Conservation (phyloP, 768 basidiomycete species). For the Amanita pseudoporphyria region DNA sequence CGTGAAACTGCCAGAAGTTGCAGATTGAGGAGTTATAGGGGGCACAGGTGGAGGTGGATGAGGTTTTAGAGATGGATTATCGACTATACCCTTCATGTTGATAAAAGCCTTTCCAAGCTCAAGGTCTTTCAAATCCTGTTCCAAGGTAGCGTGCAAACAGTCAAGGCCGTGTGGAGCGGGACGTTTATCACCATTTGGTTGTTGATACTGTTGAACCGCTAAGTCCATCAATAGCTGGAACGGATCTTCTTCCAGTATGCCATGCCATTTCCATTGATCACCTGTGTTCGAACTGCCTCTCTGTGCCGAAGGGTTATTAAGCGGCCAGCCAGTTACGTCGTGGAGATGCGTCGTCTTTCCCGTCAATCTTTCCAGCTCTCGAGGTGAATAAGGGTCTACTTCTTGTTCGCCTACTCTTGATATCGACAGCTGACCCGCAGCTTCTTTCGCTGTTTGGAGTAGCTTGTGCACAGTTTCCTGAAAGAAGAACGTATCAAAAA, state of each 20-base stretch:
- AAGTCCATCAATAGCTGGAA: constrained; percentile 2
- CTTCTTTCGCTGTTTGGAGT: constrained; percentile 34
- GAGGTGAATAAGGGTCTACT: constrained; percentile 20
- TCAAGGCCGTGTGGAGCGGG: constrained; percentile 6
- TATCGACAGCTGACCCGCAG: constrained; percentile 19
- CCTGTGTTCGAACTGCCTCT: constrained; percentile 1
- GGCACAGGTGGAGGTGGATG: background rate
- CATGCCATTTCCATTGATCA: background rate
- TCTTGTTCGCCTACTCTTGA: constrained; percentile 13
- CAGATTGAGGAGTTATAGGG: background rate
- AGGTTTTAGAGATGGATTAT: background rate
- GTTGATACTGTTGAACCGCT: constrained; percentile 2
- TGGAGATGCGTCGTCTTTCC: constrained; percentile 33
- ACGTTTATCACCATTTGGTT: background rate
- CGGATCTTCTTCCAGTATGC: constrained; percentile 4
- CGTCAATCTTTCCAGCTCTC: constrained; percentile 45
- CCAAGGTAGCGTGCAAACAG: constrained; percentile 41
- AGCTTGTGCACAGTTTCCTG: constrained; percentile 33
- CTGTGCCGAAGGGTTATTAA: background rate
- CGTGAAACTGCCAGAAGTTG: background rate
- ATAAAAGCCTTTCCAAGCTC: constrained; percentile 6
- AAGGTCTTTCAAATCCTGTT: constrained; percentile 41
- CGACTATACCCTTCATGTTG: background rate
- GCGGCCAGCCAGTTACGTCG: constrained; percentile 9
- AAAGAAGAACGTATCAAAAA: background rate